Conservation (phyloP, 768 basidiomycete species). For the Atractiella rhizophila region DNA sequence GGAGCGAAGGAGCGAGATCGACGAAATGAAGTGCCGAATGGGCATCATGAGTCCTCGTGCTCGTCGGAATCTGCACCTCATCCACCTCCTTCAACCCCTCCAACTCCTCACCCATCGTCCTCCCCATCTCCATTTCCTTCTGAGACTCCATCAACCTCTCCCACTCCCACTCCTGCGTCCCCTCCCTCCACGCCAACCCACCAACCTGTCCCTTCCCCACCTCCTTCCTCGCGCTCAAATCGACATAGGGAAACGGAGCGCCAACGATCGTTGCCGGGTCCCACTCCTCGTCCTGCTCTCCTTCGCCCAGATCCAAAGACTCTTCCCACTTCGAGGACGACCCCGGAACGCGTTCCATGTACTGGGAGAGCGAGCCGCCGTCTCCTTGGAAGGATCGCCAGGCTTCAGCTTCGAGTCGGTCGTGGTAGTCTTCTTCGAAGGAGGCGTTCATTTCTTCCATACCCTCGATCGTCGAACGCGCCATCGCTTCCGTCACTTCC, state of each 20-base stretch:
- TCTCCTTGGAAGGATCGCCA: too few species aligned
- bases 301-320: conserved; percentile 8
- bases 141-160: conserved; percentile 53
- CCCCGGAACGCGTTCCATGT: too few species aligned
- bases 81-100: conserved; percentile 53
- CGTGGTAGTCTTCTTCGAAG: too few species aligned
- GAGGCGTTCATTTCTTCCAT: too few species aligned
- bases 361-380: too few species aligned
- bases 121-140: conserved; percentile 35
- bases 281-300: not conserved
- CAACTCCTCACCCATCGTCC: conserved; percentile 29
- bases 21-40: conserved; percentile 12
- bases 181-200: conserved; percentile 1
- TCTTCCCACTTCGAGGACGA: conserved; percentile 16
- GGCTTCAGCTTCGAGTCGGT: too few species aligned
- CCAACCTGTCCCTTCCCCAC: too few species aligned
- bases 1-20: conserved; percentile 3
- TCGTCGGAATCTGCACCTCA: conserved; percentile 24
- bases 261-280: conserved; percentile 6
- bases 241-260: too few species aligned
- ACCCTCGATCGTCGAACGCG: too few species aligned
- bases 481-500: too few species aligned
- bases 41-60: conserved; percentile 7
- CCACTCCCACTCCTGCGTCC: conserved; percentile 46
- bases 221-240: too few species aligned